Evolutionary conservation across 2,329 filamentous ascomycete genomes (phyloP), one percentile per base, ranked within the genome.

Genomic region (Parastagonospora nodorum): DNA sequence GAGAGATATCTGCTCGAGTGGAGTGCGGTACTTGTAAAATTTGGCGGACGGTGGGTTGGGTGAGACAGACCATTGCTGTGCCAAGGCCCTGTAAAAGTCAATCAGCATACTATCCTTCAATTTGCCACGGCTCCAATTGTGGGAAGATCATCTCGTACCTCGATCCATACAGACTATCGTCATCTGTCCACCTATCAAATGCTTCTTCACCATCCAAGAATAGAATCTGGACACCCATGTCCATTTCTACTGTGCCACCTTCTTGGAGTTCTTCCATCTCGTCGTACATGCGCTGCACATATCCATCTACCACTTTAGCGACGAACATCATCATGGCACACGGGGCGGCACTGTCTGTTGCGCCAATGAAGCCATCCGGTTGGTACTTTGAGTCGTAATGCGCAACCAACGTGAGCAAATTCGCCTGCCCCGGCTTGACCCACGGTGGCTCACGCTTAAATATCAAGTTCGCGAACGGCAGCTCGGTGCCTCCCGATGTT

Each of bases 151-250:
- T 24, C 19, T 24, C 78, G 35, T 78, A 89, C 86, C 91, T 85
- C 14, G 93, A 84, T 2, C 94, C 94, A 65, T 99, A 99, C 4
- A 97, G 76, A 5, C 90, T 95, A 73, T 99, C 94, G 0, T 80
- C 83, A 31, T 84, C 83, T 0, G 86, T 88, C 94, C 94, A 99
- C 1, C 74, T 74, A 16, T 84, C 77, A 74, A 96, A 99, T 0
- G 94, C 92, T 74, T 99, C 94, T 75, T 99, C 94, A 4, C 94
- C 94, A 67, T 99, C 94, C 7, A 99, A 76, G 48, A 99, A 82
- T 27, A 99, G 60, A 27, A 99, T 89, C 77, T 97, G 94, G 30
- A 99, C 82, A 1, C 93, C 93, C 67, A 85, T 87, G 57, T 90
- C 85, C 61, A 88, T 89, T 36, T 92, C 90, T 16, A 94, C 74